These are phyloP conservation scores for Rhynchosporium agropyri DNA, from an alignment of 2,329 filamentous ascomycete genomes.

Conservation along the genomic window DNA sequence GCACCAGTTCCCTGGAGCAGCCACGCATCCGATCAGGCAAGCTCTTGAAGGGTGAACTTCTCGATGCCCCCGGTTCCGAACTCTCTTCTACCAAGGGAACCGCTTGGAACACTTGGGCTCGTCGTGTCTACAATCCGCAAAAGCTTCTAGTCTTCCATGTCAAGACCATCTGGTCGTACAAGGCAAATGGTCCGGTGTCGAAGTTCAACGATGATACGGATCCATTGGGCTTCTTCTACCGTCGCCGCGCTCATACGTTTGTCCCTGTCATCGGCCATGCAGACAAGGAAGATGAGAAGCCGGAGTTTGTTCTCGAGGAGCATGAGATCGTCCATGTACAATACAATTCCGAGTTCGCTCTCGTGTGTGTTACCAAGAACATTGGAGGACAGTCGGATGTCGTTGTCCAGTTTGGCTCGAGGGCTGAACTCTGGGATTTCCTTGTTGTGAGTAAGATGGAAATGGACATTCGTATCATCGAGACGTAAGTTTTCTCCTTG, in stretches of 20 bases:
- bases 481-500: neutral
- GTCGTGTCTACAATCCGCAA: neutral
- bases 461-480: neutral
- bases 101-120: neutral
- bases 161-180: neutral
- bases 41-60: neutral
- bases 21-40: neutral
- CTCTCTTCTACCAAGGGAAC: neutral
- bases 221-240: neutral
- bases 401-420: neutral
- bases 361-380: neutral
- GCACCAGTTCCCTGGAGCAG: neutral
- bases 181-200: neutral
- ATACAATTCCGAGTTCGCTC: neutral
- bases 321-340: neutral
- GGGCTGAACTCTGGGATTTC: constrained; percentile 3
- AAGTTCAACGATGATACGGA: neutral
- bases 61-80: neutral
- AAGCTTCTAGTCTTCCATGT: neutral
- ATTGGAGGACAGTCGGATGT: neutral
- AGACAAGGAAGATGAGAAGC: neutral
- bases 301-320: neutral
- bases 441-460: neutral
- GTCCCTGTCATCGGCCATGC: neutral
- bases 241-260: neutral